Percentiles rank a stretch among this genome's conserved stretches.
Evolutionary conservation across 1,284 basidiomycete species (phyloP).

Genomic region (Fistulinella staudtii): DNA sequence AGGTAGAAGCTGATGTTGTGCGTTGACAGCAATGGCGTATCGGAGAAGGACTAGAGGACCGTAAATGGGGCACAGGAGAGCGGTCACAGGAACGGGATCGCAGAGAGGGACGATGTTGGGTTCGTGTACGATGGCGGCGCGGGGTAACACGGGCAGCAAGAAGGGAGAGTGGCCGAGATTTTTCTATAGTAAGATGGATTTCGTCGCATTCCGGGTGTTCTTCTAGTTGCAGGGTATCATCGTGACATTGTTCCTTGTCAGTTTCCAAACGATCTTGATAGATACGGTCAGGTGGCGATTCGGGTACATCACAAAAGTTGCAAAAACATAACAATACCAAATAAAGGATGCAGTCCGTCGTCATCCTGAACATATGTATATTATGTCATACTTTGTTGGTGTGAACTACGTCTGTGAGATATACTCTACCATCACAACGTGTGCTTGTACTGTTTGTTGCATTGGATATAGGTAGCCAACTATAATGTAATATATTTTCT

Average conservation of each 20-base stretch:
- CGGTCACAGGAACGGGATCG: constrained; percentile 10
- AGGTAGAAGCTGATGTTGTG: constrained; percentile 19
- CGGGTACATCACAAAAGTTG: no score
- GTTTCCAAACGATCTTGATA: constrained; percentile 8
- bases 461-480: no score
- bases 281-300: constrained; percentile 18
- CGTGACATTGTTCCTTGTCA: neutral
- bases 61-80: constrained; percentile 6
- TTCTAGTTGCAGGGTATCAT: constrained; percentile 11
- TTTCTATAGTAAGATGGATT: constrained; percentile 12
- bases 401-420: no score
- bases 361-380: no score
- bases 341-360: no score
- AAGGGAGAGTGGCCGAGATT: constrained; percentile 15
- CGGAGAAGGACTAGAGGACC: constrained; percentile 14
- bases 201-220: constrained; percentile 11
- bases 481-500: no score
- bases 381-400: no score
- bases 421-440: no score
- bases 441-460: no score
- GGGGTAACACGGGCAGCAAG: constrained; percentile 8
- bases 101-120: constrained; percentile 17
- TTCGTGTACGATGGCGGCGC: constrained; percentile 15
- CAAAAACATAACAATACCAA: no score
- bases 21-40: constrained; percentile 13